A percentile compares a stretch with the other conserved stretches of the same genome.
Conservation (phyloP, 2,329 filamentous ascomycete genomes). For the Paraconiothyrium brasiliense region DNA sequence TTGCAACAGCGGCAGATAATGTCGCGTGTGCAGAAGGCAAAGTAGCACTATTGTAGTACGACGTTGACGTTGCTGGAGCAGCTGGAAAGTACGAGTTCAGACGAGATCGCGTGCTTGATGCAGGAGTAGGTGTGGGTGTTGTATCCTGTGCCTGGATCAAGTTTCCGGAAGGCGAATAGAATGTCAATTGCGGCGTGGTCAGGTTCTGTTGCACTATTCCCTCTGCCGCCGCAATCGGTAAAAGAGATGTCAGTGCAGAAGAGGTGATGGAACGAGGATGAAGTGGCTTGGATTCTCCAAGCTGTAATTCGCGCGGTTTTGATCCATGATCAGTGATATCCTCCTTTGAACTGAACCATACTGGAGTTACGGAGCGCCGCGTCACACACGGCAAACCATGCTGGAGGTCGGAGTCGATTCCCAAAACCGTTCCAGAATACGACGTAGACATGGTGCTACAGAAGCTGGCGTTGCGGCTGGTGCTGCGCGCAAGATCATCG, state of each 20-base stretch:
- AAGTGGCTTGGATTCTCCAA: slow-evolving; percentile 9
- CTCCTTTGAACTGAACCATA: slow-evolving; percentile 34
- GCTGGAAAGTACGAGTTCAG: slow-evolving; percentile 17
- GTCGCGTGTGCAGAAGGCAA: slow-evolving; percentile 11
- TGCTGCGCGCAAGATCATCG: slow-evolving; percentile 24
- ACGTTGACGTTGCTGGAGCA: slow-evolving; percentile 20
- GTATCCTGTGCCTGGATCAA: slow-evolving; percentile 40
- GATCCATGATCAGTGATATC: background rate
- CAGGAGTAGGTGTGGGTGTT: slow-evolving; percentile 18
- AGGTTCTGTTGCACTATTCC: slow-evolving; percentile 45
- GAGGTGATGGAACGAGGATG: slow-evolving; percentile 40
- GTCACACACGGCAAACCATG: slow-evolving; percentile 26
- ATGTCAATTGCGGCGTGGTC: slow-evolving; percentile 40
- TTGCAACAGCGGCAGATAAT: slow-evolving; percentile 21
- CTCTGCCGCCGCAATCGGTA: slow-evolving; percentile 49
- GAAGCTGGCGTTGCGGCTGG: slow-evolving; percentile 42
- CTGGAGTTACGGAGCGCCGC: slow-evolving; percentile 29
- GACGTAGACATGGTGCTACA: slow-evolving; percentile 46
- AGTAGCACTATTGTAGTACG: slow-evolving; percentile 22
- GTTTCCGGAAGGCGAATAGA: slow-evolving; percentile 47
- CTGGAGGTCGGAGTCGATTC: slow-evolving; percentile 47
- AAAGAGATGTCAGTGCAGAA: slow-evolving; percentile 46
- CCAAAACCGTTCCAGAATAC: slow-evolving; percentile 47
- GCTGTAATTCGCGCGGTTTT: slow-evolving; percentile 9
- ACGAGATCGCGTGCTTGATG: slow-evolving; percentile 13